phyloP scores from a whole-genome alignment of 2,329 filamentous ascomycete species.

The Fusarium sp. region DNA sequence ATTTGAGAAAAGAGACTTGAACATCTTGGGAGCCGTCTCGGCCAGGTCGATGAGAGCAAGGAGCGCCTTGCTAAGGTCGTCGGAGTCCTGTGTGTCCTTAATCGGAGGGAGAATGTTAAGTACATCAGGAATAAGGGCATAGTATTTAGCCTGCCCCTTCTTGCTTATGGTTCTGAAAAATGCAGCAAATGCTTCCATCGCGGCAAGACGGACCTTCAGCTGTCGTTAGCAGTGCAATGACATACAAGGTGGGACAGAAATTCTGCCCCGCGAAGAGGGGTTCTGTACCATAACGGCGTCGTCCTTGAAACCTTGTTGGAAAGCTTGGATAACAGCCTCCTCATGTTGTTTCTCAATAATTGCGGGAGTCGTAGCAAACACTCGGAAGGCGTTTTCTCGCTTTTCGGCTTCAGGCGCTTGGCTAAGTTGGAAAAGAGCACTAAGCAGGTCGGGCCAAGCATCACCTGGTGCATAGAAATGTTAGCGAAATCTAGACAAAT shows the following conservation, averaged over 20 bases:
- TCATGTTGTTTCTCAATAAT: constrained; percentile 98
- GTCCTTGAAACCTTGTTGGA: constrained; percentile 92
- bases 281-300: constrained; percentile 77
- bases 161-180: constrained; percentile 94
- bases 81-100: constrained; percentile 90
- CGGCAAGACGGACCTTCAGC: constrained; percentile 82
- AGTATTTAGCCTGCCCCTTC: constrained; percentile 91
- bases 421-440: constrained; percentile 88
- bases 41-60: constrained; percentile 93
- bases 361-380: constrained; percentile 93
- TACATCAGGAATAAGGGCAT: constrained; percentile 85
- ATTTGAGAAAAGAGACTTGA: constrained; percentile 92
- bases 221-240: constrained; percentile 31
- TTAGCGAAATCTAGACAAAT: constrained; percentile 30
- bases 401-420: constrained; percentile 85
- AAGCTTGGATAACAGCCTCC: constrained; percentile 87
- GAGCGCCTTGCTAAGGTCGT: constrained; percentile 89
- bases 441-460: constrained; percentile 89
- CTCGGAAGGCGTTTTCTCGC: constrained; percentile 92
- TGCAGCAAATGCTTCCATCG: constrained; percentile 95
- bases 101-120: constrained; percentile 94
- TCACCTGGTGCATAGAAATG: constrained; percentile 66
- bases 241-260: constrained; percentile 10
- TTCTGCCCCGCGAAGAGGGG: constrained; percentile 7
- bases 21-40: constrained; percentile 96